These are phyloP conservation scores for Retiboletus flavoniger DNA, from an alignment of 1,284 basidiomycete genomes.

Conservation along the genomic window DNA sequence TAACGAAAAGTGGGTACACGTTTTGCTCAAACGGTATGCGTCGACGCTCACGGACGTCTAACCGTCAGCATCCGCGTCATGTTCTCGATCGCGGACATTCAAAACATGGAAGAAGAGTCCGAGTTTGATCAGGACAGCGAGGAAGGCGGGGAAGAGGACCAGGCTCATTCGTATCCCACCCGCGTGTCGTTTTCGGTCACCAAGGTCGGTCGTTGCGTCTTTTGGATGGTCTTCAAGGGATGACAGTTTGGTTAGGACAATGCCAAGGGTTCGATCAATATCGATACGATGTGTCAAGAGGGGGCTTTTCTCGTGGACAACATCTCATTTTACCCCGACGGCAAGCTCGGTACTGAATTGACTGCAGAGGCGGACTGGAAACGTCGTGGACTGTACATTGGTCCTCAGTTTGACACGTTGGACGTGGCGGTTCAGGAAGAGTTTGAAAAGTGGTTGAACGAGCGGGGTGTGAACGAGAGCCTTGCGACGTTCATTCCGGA, in stretches of 20 bases:
- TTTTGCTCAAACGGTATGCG: neutral
- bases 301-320: constrained; percentile 88
- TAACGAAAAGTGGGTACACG: constrained; percentile 74
- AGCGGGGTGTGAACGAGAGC: constrained; percentile 78
- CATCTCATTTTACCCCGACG: constrained; percentile 81
- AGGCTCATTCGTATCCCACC: constrained; percentile 59
- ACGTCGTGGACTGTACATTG: constrained; percentile 87
- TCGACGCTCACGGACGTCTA: neutral
- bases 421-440: constrained; percentile 75
- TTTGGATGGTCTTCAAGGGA: neutral
- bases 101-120: constrained; percentile 45
- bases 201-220: constrained; percentile 55
- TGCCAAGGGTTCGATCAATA: constrained; percentile 64
- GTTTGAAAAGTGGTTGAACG: constrained; percentile 38
- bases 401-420: constrained; percentile 91
- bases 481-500: constrained; percentile 83
- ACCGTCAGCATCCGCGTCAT: constrained; percentile 66
- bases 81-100: constrained; percentile 82
- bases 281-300: constrained; percentile 83
- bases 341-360: constrained; percentile 71
- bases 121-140: constrained; percentile 42
- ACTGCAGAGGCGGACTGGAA: constrained; percentile 93
- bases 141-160: constrained; percentile 42
- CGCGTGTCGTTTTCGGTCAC: constrained; percentile 81
- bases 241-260: constrained; percentile 35